A percentile compares a stretch with the other conserved stretches of the same genome.
Conservation (phyloP, 2,329 filamentous ascomycete genomes). For the Fusarium papillatum region DNA sequence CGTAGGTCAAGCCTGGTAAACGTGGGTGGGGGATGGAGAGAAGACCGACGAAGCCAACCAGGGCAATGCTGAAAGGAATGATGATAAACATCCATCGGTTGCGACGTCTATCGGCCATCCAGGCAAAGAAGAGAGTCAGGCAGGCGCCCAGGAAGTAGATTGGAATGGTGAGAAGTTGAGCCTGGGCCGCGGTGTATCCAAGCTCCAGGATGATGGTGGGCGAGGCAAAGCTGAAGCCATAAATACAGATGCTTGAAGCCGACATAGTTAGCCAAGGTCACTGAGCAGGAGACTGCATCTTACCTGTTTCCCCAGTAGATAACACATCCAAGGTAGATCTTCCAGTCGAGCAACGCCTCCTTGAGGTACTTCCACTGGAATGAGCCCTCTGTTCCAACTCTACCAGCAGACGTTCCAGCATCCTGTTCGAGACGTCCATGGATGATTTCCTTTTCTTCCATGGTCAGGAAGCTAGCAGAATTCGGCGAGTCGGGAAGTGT, state of each 20-base stretch:
- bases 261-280: neutral
- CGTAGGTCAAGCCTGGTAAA: neutral
- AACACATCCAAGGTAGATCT: constrained; percentile 4
- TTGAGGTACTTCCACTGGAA: constrained; percentile 1
- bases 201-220: constrained; percentile 11
- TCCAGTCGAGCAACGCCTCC: constrained; percentile 15
- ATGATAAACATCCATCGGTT: constrained; percentile 6
- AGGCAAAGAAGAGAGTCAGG: neutral
- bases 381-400: neutral
- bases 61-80: neutral
- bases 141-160: constrained; percentile 3
- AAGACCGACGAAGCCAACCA: neutral
- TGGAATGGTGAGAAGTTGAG: constrained; percentile 7
- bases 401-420: neutral
- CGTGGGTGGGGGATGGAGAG: neutral
- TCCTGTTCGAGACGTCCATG: neutral
- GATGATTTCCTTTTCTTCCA: neutral
- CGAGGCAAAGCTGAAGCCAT: constrained; percentile 7
- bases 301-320: constrained; percentile 13
- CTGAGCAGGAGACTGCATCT: neutral
- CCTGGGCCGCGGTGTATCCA: constrained; percentile 5
- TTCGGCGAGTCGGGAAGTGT: neutral
- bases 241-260: neutral
- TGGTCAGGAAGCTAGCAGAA: neutral
- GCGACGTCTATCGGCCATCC: neutral